Evolutionary conservation across 2,329 filamentous ascomycete genomes (phyloP), one percentile per base, ranked within the genome.

Genomic region (Venturia carpophila): DNA sequence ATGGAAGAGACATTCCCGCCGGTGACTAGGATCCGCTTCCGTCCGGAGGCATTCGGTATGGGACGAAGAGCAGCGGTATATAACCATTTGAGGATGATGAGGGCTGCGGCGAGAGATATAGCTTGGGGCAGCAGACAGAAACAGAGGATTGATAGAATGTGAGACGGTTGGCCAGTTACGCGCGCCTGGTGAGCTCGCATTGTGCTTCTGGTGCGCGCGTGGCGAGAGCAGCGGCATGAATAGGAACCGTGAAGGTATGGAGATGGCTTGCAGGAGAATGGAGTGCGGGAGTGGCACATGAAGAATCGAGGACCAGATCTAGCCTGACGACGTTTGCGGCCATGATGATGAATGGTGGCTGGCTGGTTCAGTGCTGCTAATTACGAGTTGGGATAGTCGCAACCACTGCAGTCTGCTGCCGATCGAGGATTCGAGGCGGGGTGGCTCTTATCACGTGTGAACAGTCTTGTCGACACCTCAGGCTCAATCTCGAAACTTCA

Each of bases 11-110:
- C 3, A 17, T 52, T 37, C 3, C 27, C 11, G 17, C 61, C 61
- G 19, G 61, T 63, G 11, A 63, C 41, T n/a, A 63, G 30, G 13
- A 63, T 49, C 10, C 45, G 24, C 45, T 63, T 63, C 61, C 42
- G 30, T 58, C 27, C 52, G 30, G n/a, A 3, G 5, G 27, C 52
- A 13, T 52, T 52, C 13, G n/a, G 30, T n/a, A 37, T 37, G 3
- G 52, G 17, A 37, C 5, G 30, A 58, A 37, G 27, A 9, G n/a
- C 1, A n/a, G 30, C 52, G 3, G 24, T 30, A 5, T 15, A 15
- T 11, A 58, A 6, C 30, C 13, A 58, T 37, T 37, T 58, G 27
- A 37, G 19, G 30, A 58, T 10, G 52, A 15, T n/a, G 52, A 58
- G 19, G 30, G 52, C 19, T 21, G 27, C 37, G 27, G 52, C 52